Evolutionary conservation across 192 early-diverging fungal species (phyloP), one percentile per base, ranked within the genome.

Genomic region (Cetraspora pellucida): DNA sequence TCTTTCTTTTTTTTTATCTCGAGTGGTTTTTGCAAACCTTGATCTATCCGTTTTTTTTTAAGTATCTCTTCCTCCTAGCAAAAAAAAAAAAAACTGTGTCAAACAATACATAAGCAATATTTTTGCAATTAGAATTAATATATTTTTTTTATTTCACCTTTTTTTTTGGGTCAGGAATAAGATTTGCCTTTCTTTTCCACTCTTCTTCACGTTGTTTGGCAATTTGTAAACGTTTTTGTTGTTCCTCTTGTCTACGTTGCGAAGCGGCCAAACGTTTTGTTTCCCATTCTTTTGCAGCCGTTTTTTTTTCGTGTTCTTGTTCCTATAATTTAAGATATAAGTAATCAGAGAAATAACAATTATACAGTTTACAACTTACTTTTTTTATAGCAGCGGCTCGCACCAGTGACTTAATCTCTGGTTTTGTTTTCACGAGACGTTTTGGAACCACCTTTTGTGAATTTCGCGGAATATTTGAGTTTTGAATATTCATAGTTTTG

Each of bases 291-390:
- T 65, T 65, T 21, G 63, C 31, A 43, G n/a, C 27, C 1, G 37
- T 19, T 21, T 37, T 65, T 65, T 65, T 65, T 21, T 65, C 63
- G 17, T 65, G 63, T 37, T 65, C 63, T 65, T 65, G 31, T 65
- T 65, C 63, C 63, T 65, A 65, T 44, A 43, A 7, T 17, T 63
- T 63, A 63, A 63, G 21, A 17, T 37, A 11, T 61, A 28, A 30
- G 37, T 16, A 9, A n/a, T 43, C 10, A 45, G 7, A 19, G n/a
- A 31, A 30, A 61, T 25, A 61, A 37, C 37, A 61, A 3, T 14
- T 13, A 25, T 14, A 14, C 28, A 61, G 2, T 13, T 61, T 11
- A 3, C 2, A 10, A 64, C 31, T 64, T 65, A 65, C 63, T 31
- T 11, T 65, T 65, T 44, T 65, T 21, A 30, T 30, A 43, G 63